A percentile compares a stretch with the other conserved stretches of the same genome.
Evolutionary conservation across 257 asterid species (phyloP).

Genomic region (Scutellaria minor): DNA sequence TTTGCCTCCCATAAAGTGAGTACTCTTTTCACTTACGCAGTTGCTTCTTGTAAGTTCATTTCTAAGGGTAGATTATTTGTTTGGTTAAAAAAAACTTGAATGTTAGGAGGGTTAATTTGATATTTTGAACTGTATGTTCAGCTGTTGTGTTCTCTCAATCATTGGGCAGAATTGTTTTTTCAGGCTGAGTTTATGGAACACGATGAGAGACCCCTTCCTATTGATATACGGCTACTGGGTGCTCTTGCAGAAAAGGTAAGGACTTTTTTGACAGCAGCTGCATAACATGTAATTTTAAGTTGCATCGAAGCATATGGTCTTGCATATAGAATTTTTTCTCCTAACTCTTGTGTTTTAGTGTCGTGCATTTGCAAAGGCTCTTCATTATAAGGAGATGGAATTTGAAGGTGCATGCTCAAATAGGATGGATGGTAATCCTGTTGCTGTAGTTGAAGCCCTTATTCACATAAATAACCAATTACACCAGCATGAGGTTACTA

Average conservation of each 20-base stretch:
- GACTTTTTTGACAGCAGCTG: constrained; percentile 34
- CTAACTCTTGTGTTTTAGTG: constrained; percentile 63
- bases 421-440: constrained; percentile 92
- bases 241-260: constrained; percentile 96
- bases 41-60: constrained; percentile 26
- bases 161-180: constrained; percentile 36
- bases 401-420: constrained; percentile 89
- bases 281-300: constrained; percentile 15
- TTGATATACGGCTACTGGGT: constrained; percentile 95
- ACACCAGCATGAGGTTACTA: constrained; percentile 92
- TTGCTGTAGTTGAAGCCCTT: constrained; percentile 95
- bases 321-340: constrained; percentile 19
- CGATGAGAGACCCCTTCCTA: constrained; percentile 96
- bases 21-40: constrained; percentile 4
- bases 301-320: constrained; percentile 13
- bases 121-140: background rate
- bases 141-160: constrained; percentile 33
- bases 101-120: background rate
- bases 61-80: constrained; percentile 6
- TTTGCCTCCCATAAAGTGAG: constrained; percentile 18
- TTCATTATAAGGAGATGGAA: constrained; percentile 98
- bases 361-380: constrained; percentile 98
- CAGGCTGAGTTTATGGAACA: constrained; percentile 99
- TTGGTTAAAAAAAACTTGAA: constrained; percentile 18
- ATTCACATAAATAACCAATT: constrained; percentile 96